phyloP scores from a whole-genome alignment of 768 basidiomycete species.

The Asterophora parasitica region DNA sequence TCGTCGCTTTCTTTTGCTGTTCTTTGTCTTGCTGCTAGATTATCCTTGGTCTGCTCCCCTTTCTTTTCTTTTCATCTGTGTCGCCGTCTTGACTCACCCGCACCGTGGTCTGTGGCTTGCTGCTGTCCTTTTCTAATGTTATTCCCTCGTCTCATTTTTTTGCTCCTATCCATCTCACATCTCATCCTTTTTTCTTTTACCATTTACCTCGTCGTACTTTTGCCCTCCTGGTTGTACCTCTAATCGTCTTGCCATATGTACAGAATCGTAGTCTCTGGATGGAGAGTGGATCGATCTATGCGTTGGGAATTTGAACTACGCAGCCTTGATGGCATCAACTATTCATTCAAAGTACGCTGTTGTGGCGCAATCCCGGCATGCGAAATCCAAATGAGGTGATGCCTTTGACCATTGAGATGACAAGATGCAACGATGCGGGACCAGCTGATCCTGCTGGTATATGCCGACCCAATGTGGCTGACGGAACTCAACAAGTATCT shows the following conservation, averaged over 20 bases:
- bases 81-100: background rate
- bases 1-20: background rate
- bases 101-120: background rate
- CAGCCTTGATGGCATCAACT: too few species aligned
- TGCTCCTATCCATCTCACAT: background rate
- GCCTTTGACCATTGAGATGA: too few species aligned
- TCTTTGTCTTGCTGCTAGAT: constrained; percentile 10
- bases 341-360: too few species aligned
- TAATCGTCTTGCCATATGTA: constrained; percentile 20
- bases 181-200: constrained; percentile 4
- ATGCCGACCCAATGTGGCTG: constrained; percentile 11
- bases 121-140: constrained; percentile 7
- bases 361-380: too few species aligned
- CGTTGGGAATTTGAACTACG: too few species aligned
- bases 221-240: constrained; percentile 11
- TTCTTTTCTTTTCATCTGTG: constrained; percentile 1
- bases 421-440: too few species aligned
- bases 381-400: too few species aligned
- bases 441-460: constrained; percentile 9
- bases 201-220: constrained; percentile 1
- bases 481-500: constrained; percentile 12
- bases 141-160: constrained; percentile 2
- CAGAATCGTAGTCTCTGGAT: constrained; percentile 20
- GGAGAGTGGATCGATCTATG: constrained; percentile 9
- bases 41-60: constrained; percentile 1